These are phyloP conservation scores for Mortierella sp. DNA, from an alignment of 371 early-diverging fungal species.

Conservation along the genomic window DNA sequence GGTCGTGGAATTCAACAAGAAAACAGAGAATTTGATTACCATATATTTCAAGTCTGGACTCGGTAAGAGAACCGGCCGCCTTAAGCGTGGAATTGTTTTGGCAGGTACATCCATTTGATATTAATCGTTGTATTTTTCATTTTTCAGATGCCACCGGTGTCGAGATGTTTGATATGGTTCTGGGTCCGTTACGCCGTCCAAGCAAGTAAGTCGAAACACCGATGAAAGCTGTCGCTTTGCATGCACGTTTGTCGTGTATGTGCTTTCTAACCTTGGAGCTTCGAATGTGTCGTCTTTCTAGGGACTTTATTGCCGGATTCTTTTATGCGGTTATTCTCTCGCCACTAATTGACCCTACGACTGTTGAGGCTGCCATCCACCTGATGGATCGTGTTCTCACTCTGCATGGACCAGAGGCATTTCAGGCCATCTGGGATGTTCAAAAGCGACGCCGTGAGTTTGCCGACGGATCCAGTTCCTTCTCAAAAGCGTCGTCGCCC, in stretches of 20 bases:
- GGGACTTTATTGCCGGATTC: constrained; percentile 44
- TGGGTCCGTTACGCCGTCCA: constrained; percentile 47
- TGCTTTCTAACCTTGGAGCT: not conserved
- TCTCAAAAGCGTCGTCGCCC: constrained; percentile 19
- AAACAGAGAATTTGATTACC: constrained; percentile 43
- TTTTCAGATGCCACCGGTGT: constrained; percentile 41
- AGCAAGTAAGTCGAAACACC: constrained; percentile 27
- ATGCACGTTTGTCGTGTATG: not conserved
- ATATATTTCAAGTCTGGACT: constrained; percentile 47
- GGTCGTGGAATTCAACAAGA: constrained; percentile 42
- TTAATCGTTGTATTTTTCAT: not conserved
- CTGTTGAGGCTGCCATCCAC: constrained; percentile 49
- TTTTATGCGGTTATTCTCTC: constrained; percentile 49
- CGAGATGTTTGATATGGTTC: constrained; percentile 35
- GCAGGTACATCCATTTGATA: not conserved
- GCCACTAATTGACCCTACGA: constrained; percentile 39
- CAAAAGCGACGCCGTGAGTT: constrained; percentile 46
- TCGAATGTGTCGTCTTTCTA: not conserved
- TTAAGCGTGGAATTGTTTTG: not conserved
- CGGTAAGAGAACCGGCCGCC: constrained; percentile 21
- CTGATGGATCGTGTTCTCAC: constrained; percentile 41
- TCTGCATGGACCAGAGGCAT: constrained; percentile 48
- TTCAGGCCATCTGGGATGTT: constrained; percentile 43
- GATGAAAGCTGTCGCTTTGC: not conserved
- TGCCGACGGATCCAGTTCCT: constrained; percentile 33